Evolutionary conservation across 768 basidiomycete genomes (phyloP).

Genomic region (Russula dissimulans): DNA sequence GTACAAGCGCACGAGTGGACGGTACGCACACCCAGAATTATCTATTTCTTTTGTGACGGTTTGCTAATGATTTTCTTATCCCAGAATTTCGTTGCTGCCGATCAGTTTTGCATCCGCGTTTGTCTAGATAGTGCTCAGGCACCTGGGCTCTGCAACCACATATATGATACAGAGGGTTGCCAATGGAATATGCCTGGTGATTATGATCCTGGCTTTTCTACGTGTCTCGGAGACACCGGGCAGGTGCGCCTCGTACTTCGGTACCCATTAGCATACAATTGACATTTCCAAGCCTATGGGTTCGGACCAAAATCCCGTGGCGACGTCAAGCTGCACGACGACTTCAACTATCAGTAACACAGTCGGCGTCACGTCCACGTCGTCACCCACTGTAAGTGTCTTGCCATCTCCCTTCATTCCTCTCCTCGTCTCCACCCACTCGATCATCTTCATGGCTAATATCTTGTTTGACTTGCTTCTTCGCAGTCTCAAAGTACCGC

Average conservation of each 20-base stretch:
- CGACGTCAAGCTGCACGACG: conserved; percentile 52
- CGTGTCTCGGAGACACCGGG: background rate
- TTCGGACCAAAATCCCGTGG: conserved; percentile 44
- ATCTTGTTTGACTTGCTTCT: background rate
- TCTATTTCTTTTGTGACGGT: background rate
- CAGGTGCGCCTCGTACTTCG: conserved; percentile 1
- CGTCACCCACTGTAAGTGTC: background rate
- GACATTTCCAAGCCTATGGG: conserved; percentile 44
- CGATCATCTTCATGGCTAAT: background rate
- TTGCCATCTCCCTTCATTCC: too few species aligned
- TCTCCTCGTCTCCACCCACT: background rate
- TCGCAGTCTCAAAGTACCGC: background rate
- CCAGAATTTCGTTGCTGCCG: background rate
- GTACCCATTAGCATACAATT: background rate
- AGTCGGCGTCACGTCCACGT: conserved; percentile 14
- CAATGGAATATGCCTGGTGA: background rate
- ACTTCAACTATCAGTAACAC: conserved; percentile 42
- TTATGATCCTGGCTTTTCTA: background rate
- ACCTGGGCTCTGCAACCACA: background rate
- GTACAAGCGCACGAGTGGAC: background rate
- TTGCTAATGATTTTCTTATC: background rate
- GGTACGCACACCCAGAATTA: conserved; percentile 16
- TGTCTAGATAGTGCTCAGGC: background rate
- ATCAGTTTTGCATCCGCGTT: background rate
- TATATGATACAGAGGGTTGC: background rate